A percentile compares a stretch with the other conserved stretches of the same genome.
phyloP scores from a whole-genome alignment of 2,329 filamentous ascomycete species.

The Beauveria sp. region DNA sequence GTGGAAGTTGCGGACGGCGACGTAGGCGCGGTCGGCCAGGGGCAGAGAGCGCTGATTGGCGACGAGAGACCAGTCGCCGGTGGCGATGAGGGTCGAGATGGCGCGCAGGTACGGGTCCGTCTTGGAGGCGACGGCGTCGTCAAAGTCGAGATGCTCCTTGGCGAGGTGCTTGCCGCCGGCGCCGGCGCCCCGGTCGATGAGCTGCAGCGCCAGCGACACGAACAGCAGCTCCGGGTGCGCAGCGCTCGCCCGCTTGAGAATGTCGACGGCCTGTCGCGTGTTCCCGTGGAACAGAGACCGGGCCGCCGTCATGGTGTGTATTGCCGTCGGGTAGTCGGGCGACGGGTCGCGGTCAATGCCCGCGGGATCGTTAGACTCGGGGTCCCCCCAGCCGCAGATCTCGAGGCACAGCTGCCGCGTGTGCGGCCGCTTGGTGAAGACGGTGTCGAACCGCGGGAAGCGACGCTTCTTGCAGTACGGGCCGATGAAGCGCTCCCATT shows the following conservation, averaged over 20 bases:
- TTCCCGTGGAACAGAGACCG: conserved; percentile 68
- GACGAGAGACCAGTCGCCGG: conserved; percentile 67
- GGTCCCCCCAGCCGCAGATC: conserved; percentile 66
- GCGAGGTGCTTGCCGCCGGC: conserved; percentile 33
- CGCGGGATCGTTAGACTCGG: conserved; percentile 35
- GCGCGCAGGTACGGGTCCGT: conserved; percentile 74
- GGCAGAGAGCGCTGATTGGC: conserved; percentile 66
- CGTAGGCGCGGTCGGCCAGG: conserved; percentile 64
- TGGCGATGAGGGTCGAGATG: conserved; percentile 69
- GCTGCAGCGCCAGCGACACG: conserved; percentile 57
- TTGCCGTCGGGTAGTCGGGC: conserved; percentile 42
- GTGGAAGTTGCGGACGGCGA: conserved; percentile 60
- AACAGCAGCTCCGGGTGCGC: conserved; percentile 59
- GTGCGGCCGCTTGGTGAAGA: conserved; percentile 55
- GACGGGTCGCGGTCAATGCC: conserved; percentile 33
- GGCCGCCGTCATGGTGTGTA: conserved; percentile 67
- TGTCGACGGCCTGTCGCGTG: conserved; percentile 58
- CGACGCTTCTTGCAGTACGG: conserved; percentile 55
- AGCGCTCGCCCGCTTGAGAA: conserved; percentile 60
- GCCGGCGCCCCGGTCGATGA: conserved; percentile 43
- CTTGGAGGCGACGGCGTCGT: conserved; percentile 51
- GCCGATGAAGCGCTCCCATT: conserved; percentile 56
- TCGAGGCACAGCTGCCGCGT: conserved; percentile 69
- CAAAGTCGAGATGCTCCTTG: conserved; percentile 48
- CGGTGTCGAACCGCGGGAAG: conserved; percentile 56